Evolutionary conservation across 805 yeast species (phyloP).

Genomic region (Cephaloascus fragrans): DNA sequence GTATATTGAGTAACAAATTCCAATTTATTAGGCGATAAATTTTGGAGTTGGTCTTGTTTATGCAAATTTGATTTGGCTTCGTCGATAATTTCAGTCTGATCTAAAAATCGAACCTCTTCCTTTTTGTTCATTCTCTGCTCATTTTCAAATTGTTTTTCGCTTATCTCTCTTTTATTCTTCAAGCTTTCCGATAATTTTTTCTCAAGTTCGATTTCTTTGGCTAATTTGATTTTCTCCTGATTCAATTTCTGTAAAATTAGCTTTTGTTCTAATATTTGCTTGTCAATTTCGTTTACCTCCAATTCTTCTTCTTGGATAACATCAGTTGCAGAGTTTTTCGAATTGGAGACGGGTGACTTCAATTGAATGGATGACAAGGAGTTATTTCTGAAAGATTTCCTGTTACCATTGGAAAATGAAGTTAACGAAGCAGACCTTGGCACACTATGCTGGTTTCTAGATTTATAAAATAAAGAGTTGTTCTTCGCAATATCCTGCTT

Average conservation of each 20-base stretch:
- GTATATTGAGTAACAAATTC: background rate
- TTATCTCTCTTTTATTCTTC: slow-evolving; percentile 11
- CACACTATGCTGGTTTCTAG: slow-evolving; percentile 19
- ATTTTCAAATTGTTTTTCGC: slow-evolving; percentile 12
- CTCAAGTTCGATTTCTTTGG: slow-evolving; percentile 12
- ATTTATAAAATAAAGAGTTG: slow-evolving; percentile 14
- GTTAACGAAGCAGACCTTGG: slow-evolving; percentile 11
- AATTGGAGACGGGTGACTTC: background rate
- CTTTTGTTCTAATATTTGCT: slow-evolving; percentile 3
- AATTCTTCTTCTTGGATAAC: background rate
- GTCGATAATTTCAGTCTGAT: slow-evolving; percentile 1
- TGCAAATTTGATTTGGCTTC: background rate
- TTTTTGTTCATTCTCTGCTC: slow-evolving; percentile 2
- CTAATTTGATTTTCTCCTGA: slow-evolving; percentile 5
- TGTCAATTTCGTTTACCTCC: background rate
- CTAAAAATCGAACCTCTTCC: background rate
- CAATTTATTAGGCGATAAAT: background rate
- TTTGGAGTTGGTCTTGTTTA: background rate
- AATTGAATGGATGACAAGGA: background rate
- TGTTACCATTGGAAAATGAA: slow-evolving; percentile 3
- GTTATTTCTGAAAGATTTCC: slow-evolving; percentile 6
- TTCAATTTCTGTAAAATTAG: slow-evolving; percentile 8
- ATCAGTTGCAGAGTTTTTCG: background rate
- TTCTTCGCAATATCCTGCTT: slow-evolving; percentile 26
- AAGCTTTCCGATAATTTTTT: slow-evolving; percentile 11